Evolutionary conservation across 2,329 filamentous ascomycete genomes (phyloP).

Genomic region (Orbilia blumenaviensis): DNA sequence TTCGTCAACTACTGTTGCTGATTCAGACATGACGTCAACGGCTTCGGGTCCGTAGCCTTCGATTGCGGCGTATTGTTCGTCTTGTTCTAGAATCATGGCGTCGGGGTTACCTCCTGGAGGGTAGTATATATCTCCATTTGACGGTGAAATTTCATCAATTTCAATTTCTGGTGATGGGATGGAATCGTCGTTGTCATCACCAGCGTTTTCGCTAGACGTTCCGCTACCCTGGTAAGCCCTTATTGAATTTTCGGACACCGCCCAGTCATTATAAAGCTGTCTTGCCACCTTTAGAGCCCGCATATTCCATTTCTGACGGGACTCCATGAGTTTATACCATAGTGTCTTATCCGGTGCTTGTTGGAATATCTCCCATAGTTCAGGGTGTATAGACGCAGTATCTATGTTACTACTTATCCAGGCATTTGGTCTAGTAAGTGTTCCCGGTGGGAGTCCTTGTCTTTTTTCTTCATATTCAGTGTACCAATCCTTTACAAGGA

Average conservation of each 20-base stretch:
- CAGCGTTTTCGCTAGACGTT: neutral
- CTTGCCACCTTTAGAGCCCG: neutral
- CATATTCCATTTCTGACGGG: slow-evolving; percentile 14
- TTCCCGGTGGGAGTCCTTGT: neutral
- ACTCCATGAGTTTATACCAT: neutral
- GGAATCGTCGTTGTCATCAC: neutral
- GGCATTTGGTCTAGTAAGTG: neutral
- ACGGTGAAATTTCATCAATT: too few relatives aligned
- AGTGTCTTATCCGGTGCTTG: neutral
- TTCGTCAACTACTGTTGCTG: too few relatives aligned
- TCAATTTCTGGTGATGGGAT: neutral
- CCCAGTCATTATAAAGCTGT: neutral
- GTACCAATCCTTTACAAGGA: neutral
- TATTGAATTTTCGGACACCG: neutral
- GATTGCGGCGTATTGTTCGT: neutral
- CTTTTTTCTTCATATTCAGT: neutral
- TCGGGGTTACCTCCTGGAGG: too few relatives aligned
- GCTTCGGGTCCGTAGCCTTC: too few relatives aligned
- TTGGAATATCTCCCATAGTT: neutral
- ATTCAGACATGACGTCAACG: too few relatives aligned
- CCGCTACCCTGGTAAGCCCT: neutral
- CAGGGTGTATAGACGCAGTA: neutral
- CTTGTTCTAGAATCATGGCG: neutral
- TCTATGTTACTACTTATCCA: neutral
- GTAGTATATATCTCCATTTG: neutral